Evolutionary conservation across 768 basidiomycete species (phyloP), one percentile per base, ranked within the genome.

Genomic region (Rickenella mellea): DNA sequence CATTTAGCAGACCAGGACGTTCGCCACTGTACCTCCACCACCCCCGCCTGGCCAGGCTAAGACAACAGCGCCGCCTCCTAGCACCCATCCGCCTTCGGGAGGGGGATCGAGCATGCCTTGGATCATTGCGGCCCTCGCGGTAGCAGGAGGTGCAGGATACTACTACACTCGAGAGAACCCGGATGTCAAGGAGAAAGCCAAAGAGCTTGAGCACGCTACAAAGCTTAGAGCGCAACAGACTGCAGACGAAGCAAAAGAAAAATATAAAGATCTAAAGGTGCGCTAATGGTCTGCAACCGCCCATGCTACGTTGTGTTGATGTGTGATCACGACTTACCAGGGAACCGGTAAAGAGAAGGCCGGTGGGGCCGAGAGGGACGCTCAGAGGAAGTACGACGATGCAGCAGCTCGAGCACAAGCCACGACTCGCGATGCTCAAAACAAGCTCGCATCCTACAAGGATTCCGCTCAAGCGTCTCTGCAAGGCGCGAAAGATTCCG

Each of bases 261-360:
- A 53, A n/a, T 66, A 61, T 39, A 53, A 60, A 9, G 54, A 59
- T 4, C 45, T 54, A 6, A 67, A 64, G 63, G 67, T 69, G 17
- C 21, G 58, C 44, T n/a, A n/a, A n/a, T n/a, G n/a, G n/a, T n/a
- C n/a, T 3, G 5, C 39, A 17, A 17, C 7, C 15, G 2, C 21
- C 5, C 17, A 4, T 28, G 4, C 21, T 28, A 12, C 21, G 10
- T 6, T 40, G 5, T 40, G 17, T 31, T 31, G 12, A 6, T 7
- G 4, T 3, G 7, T 24, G 5, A 40, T 5, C 39, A 8, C 19
- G 17, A 10, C 10, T 29, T 1, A 27, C 4, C 29, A 56, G 57
- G 51, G 47, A 3, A 40, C 51, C 6, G 57, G 50, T 2, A 44
- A 52, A 40, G 55, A 54, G 32, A 60, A 58, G 50, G 46, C 57